phyloP scores from a whole-genome alignment of 2,329 filamentous ascomycete species.

The Endoconidiophora polonica region DNA sequence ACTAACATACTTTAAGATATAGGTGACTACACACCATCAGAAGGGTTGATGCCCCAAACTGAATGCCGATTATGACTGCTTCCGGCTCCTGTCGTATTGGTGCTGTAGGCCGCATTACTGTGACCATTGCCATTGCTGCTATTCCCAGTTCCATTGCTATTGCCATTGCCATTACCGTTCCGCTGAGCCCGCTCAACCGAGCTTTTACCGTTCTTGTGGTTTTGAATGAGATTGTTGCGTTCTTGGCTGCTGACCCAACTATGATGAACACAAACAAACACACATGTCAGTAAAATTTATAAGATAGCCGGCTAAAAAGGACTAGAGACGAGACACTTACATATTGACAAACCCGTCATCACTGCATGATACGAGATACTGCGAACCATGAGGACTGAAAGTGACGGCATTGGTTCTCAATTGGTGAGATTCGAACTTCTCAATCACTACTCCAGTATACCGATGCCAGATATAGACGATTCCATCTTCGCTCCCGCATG shows the following conservation, averaged over 20 bases:
- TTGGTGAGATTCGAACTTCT: conserved; percentile 57
- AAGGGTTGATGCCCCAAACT: neutral
- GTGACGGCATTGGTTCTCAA: conserved; percentile 70
- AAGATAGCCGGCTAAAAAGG: neutral
- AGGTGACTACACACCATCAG: neutral
- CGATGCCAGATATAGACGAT: conserved; percentile 83
- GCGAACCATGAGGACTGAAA: conserved; percentile 73
- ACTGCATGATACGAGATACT: conserved; percentile 78
- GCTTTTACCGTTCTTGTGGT: too few relatives aligned
- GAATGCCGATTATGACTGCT: neutral
- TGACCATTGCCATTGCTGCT: too few relatives aligned
- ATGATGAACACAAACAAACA: neutral
- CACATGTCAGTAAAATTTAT: neutral
- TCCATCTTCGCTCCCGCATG: conserved; percentile 73
- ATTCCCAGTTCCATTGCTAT: too few relatives aligned
- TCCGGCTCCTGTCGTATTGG: neutral
- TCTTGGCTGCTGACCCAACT: neutral
- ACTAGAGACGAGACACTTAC: conserved; percentile 34
- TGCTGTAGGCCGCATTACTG: too few relatives aligned
- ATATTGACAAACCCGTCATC: conserved; percentile 77
- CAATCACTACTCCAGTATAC: conserved; percentile 58
- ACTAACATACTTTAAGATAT: too few relatives aligned
- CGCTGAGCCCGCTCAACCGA: too few relatives aligned
- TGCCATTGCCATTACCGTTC: too few relatives aligned
- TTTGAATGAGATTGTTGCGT: neutral